Base-by-base conservation (phyloP, 306 rosid genomes). In the Begonia peltatifolia region DNA sequence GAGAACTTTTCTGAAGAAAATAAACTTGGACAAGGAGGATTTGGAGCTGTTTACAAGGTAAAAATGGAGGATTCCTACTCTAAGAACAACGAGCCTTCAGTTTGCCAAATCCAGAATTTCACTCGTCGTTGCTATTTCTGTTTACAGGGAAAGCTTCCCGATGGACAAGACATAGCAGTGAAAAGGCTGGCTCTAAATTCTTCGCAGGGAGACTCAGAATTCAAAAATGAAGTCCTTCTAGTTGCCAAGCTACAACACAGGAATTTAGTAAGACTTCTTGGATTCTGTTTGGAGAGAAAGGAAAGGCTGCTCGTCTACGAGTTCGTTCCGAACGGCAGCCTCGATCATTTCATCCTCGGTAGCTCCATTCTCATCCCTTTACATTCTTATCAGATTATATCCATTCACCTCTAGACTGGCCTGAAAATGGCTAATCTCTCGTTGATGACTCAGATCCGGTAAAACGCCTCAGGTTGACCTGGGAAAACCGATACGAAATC, bases 41-140 rank as follows among this genome's bases (percentile, higher is more conserved):
- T 71, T 46, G 78, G 76, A 12, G 68, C 68, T 0, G 74, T 78
- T 64, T 78, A 57, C 61, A 74, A 74, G 80, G 77, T 71, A n/a
- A 12, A 17, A 18, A 30, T 41, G 11, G 14, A 18, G 16, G 38
- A 48, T 61, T 35, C 14, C 16, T 14, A 8, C 23, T 17, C 18
- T 1, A 17, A 17, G 18, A 17, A 17, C 18, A 17, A 17, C 18
- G 18, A 17, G 13, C 2, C 43, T 4, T 2, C 41, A 7, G 4
- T 11, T 10, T 38, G 2, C 23, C 23, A 20, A 1, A 12, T 9
- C 12, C 10, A 9, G 10, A 42, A 6, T 9, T 42, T 42, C 12
- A 42, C 12, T 9, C 2, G 12, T 42, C 10, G 46, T 12, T 42
- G 9, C 16, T 42, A 12, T 5, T 56, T 22, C 20, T 14, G 46